A percentile compares a stretch with the other conserved stretches of the same genome.
These are phyloP conservation scores for Clonostachys sp. DNA, from an alignment of 2,329 filamentous ascomycete species.

Conservation along the genomic window DNA sequence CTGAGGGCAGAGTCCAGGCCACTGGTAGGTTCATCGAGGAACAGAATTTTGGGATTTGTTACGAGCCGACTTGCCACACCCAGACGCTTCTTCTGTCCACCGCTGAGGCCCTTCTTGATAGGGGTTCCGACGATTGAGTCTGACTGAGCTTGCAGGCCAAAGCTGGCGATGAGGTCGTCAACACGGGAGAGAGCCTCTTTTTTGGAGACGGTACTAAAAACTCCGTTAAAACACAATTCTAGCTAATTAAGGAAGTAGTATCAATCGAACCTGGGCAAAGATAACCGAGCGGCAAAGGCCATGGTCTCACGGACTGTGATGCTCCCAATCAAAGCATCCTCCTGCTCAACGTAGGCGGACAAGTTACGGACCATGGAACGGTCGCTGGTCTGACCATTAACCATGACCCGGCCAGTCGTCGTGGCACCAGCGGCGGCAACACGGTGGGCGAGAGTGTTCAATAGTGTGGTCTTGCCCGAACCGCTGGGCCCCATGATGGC, in stretches of 20 bases:
- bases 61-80: conserved; percentile 79
- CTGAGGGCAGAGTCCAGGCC: conserved; percentile 77
- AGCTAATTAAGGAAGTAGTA: not conserved
- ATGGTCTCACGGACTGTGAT: conserved; percentile 78
- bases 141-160: conserved; percentile 67
- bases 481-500: conserved; percentile 77
- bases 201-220: conserved; percentile 28
- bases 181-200: conserved; percentile 59
- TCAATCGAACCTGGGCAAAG: conserved; percentile 7
- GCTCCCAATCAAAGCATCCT: conserved; percentile 78
- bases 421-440: conserved; percentile 31
- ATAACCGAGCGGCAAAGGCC: conserved; percentile 71
- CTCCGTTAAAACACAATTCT: not conserved
- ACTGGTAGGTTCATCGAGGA: conserved; percentile 80
- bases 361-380: conserved; percentile 56
- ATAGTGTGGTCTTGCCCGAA: conserved; percentile 76
- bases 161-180: conserved; percentile 61
- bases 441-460: conserved; percentile 72
- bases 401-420: conserved; percentile 47
- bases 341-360: conserved; percentile 80
- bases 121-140: conserved; percentile 76
- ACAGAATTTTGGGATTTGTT: conserved; percentile 74
- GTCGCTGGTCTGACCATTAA: conserved; percentile 56
- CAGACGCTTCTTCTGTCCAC: conserved; percentile 78
- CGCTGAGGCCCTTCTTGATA: conserved; percentile 77